Evolutionary conservation across 495 filamentous ascomycete species (phyloP).

Genomic region (Elaphomyces granulatus): DNA sequence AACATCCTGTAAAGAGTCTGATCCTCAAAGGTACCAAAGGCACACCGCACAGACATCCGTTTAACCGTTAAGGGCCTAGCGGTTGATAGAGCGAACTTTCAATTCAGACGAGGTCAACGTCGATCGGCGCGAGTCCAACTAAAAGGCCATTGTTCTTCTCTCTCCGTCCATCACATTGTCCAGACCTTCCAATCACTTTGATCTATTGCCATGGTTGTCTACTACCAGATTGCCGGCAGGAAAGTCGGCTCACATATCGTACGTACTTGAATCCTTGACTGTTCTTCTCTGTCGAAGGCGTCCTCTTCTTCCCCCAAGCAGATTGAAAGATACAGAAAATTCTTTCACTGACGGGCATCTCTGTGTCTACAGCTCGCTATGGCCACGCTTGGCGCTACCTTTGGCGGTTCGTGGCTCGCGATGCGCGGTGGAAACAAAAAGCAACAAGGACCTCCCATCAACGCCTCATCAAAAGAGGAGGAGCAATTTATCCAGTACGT

Average conservation of each 20-base stretch:
- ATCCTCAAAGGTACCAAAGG: too few relatives aligned
- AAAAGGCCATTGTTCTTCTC: too few relatives aligned
- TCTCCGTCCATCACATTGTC: too few relatives aligned
- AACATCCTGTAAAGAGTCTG: too few relatives aligned
- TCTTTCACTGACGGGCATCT: not conserved
- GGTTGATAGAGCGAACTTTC: too few relatives aligned
- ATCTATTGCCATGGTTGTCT: slow-evolving; percentile 62
- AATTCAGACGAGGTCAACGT: too few relatives aligned
- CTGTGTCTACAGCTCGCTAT: slow-evolving; percentile 60
- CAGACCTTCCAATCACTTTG: slow-evolving; percentile 24
- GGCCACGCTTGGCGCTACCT: slow-evolving; percentile 53
- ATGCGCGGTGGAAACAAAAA: slow-evolving; percentile 47
- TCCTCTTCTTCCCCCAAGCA: slow-evolving; percentile 3
- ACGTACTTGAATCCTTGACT: slow-evolving; percentile 32
- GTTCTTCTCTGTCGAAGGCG: slow-evolving; percentile 7
- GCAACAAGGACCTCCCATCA: slow-evolving; percentile 59
- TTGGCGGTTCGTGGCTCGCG: slow-evolving; percentile 40
- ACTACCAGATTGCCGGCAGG: slow-evolving; percentile 75
- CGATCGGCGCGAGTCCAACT: too few relatives aligned
- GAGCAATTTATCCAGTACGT: slow-evolving; percentile 94
- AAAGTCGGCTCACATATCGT: slow-evolving; percentile 91
- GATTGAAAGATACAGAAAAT: not conserved
- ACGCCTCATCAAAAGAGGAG: slow-evolving; percentile 81
- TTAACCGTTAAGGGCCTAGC: too few relatives aligned
- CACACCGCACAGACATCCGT: too few relatives aligned